Percentiles rank a stretch among this genome's conserved stretches.
These are phyloP conservation scores for Phoma sp. DNA, from an alignment of 2,329 filamentous ascomycete species.

Conservation along the genomic window DNA sequence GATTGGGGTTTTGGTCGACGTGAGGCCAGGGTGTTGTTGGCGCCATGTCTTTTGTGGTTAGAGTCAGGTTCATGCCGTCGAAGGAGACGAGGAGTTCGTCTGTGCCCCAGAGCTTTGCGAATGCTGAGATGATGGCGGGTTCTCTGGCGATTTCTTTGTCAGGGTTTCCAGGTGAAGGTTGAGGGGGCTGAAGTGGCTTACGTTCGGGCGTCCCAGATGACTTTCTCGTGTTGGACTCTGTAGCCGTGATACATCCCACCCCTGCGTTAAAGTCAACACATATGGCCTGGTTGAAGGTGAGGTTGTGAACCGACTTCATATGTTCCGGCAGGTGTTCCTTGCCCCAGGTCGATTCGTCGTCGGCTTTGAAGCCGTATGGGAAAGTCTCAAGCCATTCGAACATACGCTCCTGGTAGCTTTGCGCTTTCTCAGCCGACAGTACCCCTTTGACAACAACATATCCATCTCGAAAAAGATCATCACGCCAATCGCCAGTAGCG, in stretches of 20 bases:
- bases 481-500: constrained; percentile 35
- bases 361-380: constrained; percentile 36
- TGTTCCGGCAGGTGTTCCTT: constrained; percentile 50
- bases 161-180: constrained; percentile 32
- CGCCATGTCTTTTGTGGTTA: constrained; percentile 50
- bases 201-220: constrained; percentile 52
- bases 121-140: constrained; percentile 49
- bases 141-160: too few species aligned
- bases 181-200: background rate
- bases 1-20: constrained; percentile 51
- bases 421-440: constrained; percentile 27
- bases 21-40: constrained; percentile 50
- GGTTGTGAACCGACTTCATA: constrained; percentile 15
- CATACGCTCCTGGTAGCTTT: constrained; percentile 37
- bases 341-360: constrained; percentile 50
- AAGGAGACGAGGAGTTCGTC: constrained; percentile 39
- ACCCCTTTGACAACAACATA: constrained; percentile 38
- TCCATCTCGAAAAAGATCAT: constrained; percentile 38
- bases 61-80: constrained; percentile 50
- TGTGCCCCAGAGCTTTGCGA: constrained; percentile 52
- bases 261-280: background rate
- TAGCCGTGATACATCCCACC: constrained; percentile 50
- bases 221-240: constrained; percentile 50
- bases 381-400: constrained; percentile 42
- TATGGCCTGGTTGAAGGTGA: background rate